Conservation (phyloP, 331 rosid genomes). For the Telfairia occidentalis region DNA sequence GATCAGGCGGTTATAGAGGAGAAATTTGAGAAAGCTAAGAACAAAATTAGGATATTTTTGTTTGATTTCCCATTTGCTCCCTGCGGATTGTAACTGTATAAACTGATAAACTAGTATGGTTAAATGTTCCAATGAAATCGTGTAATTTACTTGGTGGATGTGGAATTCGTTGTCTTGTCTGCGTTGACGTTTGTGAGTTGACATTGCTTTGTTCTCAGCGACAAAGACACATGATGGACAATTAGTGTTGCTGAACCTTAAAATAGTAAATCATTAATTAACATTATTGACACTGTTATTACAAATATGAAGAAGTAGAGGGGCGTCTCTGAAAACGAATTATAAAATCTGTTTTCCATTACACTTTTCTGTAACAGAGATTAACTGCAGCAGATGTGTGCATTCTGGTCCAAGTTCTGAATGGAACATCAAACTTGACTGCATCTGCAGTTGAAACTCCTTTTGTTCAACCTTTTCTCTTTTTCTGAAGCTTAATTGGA, state of each 20-base stretch:
- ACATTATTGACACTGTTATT: neutral
- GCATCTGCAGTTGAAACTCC: neutral
- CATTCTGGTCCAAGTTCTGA: neutral
- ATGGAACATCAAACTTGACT: neutral
- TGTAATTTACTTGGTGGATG: neutral
- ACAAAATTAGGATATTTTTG: neutral
- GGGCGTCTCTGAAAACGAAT: neutral
- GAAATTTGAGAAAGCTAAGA: slow-evolving; percentile 34
- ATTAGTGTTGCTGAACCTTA: neutral
- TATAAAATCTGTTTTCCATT: neutral
- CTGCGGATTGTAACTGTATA: neutral
- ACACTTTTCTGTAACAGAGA: neutral
- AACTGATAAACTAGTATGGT: neutral
- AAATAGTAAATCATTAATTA: neutral
- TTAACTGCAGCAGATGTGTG: neutral
- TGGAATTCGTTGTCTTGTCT: neutral
- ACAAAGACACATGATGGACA: neutral
- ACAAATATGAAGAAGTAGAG: neutral
- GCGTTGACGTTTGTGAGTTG: neutral
- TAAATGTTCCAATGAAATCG: neutral
- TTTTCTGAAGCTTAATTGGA: neutral
- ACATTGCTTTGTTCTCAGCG: neutral
- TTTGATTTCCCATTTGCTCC: neutral
- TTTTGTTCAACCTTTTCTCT: neutral
- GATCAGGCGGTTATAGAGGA: slow-evolving; percentile 82